Percentiles rank a stretch among this genome's conserved stretches.
Evolutionary conservation across 352 stramenopile genomes (phyloP).

Genomic region (Pythium sp.): DNA sequence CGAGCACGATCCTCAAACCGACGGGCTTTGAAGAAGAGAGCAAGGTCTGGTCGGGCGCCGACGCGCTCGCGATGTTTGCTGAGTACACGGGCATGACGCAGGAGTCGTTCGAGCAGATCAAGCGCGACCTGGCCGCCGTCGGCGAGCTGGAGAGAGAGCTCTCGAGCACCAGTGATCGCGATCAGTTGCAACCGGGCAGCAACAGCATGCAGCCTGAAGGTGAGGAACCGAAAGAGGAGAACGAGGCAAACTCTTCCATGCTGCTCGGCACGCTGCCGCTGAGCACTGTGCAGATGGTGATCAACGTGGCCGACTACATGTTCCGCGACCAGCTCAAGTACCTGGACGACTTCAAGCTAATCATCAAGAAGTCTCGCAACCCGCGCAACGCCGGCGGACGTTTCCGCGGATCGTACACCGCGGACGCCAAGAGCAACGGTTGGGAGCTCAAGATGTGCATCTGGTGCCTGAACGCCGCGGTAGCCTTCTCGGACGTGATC

Average conservation of each 20-base stretch:
- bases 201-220: constrained; percentile 17
- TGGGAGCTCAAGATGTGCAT: constrained; percentile 81
- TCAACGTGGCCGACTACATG: constrained; percentile 81
- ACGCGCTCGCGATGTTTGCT: constrained; percentile 69
- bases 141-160: constrained; percentile 57
- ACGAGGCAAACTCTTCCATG: constrained; percentile 14
- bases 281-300: constrained; percentile 51
- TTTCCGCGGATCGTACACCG: constrained; percentile 18
- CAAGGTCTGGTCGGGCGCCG: constrained; percentile 58
- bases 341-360: constrained; percentile 80
- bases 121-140: constrained; percentile 43
- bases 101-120: constrained; percentile 42
- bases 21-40: constrained; percentile 74
- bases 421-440: constrained; percentile 22
- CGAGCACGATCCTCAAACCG: constrained; percentile 39
- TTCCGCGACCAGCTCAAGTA: constrained; percentile 77
- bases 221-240: constrained; percentile 23
- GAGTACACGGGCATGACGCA: constrained; percentile 57
- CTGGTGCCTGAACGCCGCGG: constrained; percentile 83
- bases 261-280: constrained; percentile 54
- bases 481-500: constrained; percentile 80
- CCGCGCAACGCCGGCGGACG: constrained; percentile 17
- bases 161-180: constrained; percentile 23
- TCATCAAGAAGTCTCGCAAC: constrained; percentile 39
- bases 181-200: constrained; percentile 22